Evolutionary conservation across 768 basidiomycete species (phyloP), one percentile per base, ranked within the genome.

Genomic region (Kwoniella botswanensis): DNA sequence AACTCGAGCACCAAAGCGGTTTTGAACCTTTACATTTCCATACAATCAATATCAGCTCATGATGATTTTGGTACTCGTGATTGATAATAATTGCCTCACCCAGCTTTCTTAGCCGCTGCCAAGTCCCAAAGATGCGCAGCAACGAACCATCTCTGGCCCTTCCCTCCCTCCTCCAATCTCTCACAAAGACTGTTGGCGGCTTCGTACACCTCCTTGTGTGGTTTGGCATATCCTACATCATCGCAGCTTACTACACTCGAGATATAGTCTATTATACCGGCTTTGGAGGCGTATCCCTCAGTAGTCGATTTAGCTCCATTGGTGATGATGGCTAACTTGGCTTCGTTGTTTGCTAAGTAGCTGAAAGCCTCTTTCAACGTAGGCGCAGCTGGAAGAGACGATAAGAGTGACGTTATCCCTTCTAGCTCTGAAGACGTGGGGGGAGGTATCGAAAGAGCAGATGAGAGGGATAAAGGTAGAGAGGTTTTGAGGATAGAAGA

Each of bases 91-190:
- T 26, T 26, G 26, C 26, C 26, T 52, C 53, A 77, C 74, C 76
- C 76, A 21, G 72, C 72, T 59, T 75, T 64, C 44, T 72, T 68
- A 1, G 76, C 76, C 53, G 76, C 76, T 43, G 35, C 63, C 12
- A 75, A 21, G 65, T 77, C 76, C 76, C 76, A 77, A 21, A 74
- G 18, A 67, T 77, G 76, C 53, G 71, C 71, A 59, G 76, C 76
- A 18, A 77, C 76, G 52, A 77, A 77, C 76, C 76, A 77, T 54
- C 73, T 72, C 62, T 76, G 71, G 26, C 42, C 63, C 15, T 24
- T 55, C 2, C 12, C 41, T 13, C 65, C 52, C 2, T 44, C 24
- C 41, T 68, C 73, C 6, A 68, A 57, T 21, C 66, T 21, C 4
- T 61, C 68, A 26, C 71, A 74, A 11, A 56, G 53, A 43, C 65